These are phyloP conservation scores for Phaeosphaeriaceae sp. DNA, from an alignment of 2,329 filamentous ascomycete genomes.

Conservation along the genomic window DNA sequence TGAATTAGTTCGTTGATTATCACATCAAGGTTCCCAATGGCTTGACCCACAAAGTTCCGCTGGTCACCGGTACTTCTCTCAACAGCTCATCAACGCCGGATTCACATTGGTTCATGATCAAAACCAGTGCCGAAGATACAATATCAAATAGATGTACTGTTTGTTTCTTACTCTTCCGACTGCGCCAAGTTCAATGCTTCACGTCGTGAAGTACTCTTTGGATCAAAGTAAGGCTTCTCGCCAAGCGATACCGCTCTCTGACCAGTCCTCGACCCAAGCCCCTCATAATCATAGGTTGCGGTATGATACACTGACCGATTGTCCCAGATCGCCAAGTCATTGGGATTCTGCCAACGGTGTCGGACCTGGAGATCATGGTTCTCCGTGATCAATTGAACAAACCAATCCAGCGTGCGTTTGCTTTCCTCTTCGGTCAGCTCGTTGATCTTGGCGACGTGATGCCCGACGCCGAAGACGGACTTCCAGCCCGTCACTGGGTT, in stretches of 20 bases:
- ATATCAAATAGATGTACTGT: background rate
- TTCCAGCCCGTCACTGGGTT: slow-evolving; percentile 47
- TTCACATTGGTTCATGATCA: background rate
- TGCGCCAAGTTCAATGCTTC: slow-evolving; percentile 34
- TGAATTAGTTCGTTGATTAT: too few relatives aligned
- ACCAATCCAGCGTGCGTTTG: slow-evolving; percentile 53
- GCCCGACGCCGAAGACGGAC: slow-evolving; percentile 58
- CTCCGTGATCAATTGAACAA: slow-evolving; percentile 52
- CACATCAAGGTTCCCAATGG: too few relatives aligned
- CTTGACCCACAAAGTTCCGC: too few relatives aligned
- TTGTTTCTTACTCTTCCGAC: slow-evolving; percentile 44
- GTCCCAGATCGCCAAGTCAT: slow-evolving; percentile 68
- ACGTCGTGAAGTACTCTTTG: slow-evolving; percentile 50
- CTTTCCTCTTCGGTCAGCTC: slow-evolving; percentile 55
- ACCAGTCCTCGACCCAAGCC: slow-evolving; percentile 61
- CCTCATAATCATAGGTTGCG: slow-evolving; percentile 69
- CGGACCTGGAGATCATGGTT: slow-evolving; percentile 62
- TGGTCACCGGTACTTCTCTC: too few relatives aligned
- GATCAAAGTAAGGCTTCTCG: slow-evolving; percentile 65
- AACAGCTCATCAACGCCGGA: background rate
- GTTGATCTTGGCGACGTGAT: slow-evolving; percentile 53
- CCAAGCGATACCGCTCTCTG: slow-evolving; percentile 65
- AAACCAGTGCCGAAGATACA: background rate
- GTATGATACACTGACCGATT: slow-evolving; percentile 67
- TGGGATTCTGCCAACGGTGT: slow-evolving; percentile 58